Evolutionary conservation across 1,284 basidiomycete species (phyloP), one percentile per base, ranked within the genome.

Genomic region (Coniferiporia weirii): DNA sequence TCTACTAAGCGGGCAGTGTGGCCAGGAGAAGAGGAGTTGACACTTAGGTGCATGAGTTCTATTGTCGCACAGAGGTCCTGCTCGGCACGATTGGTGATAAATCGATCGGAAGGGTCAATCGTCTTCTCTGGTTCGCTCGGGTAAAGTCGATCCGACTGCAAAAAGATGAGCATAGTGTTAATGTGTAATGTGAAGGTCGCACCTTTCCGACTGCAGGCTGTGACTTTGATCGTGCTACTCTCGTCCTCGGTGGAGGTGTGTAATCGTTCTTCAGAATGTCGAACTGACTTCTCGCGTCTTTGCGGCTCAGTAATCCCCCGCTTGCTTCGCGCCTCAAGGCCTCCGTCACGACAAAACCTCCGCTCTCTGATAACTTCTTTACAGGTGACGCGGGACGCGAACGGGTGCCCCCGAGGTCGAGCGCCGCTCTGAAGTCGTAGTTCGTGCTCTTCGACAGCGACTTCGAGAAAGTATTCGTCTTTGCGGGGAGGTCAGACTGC

Each of bases 1-100:
- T 80, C 84, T 7, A 82, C 85, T 20, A 92, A 79, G 34, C 89
- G 81, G 2, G 87, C 85, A 0, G 89, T 89, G 66, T 91, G 89
- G 0, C 84, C 81, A 0, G 89, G 89, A 0, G 87, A 91, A 12
- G 80, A 75, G 2, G 80, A 77, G 49, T 81, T 76, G 1, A 81
- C 75, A 63, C 84, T 82, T 48, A 89, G 75, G 36, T 81, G 79
- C 71, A 85, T 78, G 57, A 81, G 75, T 57, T 86, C 84, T 20
- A 89, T 78, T 0, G 85, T 84, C 1, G 84, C 79, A 34, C 83
- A 79, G 15, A 88, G 78, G 40, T 73, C 65, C 22, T 55, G 73
- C 4, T 82, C 77, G 1, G 75, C 75, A 22, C 84, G 79, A 46
- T 79, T 81, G 0, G 87, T 88, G 64, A 91, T 89, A 68, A 89